Evolutionary conservation across 208 protist species (phyloP), one percentile per base, ranked within the genome.

Genomic region (Naegleria lovaniensis): DNA sequence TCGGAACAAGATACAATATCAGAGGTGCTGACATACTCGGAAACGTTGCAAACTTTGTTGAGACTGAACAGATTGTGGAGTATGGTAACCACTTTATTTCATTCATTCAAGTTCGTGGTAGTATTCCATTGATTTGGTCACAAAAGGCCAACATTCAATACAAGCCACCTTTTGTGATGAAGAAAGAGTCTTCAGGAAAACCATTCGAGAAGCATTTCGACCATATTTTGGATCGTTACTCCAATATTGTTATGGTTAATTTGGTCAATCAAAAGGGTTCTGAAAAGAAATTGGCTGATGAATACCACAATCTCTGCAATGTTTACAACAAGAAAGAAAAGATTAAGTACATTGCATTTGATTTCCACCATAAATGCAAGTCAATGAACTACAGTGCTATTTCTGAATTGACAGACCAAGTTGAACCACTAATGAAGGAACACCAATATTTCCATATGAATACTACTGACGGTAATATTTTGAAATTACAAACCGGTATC

Each of bases 31-130:
- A 89, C 25, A 33, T 25, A 0, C 3, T 15, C 0, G 95, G 95
- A 29, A 85, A 96, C n/a, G 95, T 96, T n/a, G 96, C 96, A 0
- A 97, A 97, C 76, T 93, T 96, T 84, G 94, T 96, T 0, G 96
- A 97, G 90, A 95, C 91, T 36, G 96, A 97, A 90, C 96, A 97
- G 91, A 96, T 97, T 43, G 83, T 97, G 25, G 90, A 92, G 33
- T 93, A 96, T 67, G 89, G 86, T 5, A 85, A 40, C n/a, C 9
- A 91, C 9, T 95, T 95, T 40, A 92, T 94, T 19, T 94, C 92
- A 9, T 96, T 93, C 90, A 94, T 97, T 5, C 96, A 97, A 92
- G 86, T 96, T 0, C 86, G 96, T 67, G 96, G 96, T 7, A 94
- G 93, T 19, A 96, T 97, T 29, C 96, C 96, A 19, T 75, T 97